phyloP scores from a whole-genome alignment of 2,329 filamentous ascomycete genomes.

The Aquanectria penicillioides region DNA sequence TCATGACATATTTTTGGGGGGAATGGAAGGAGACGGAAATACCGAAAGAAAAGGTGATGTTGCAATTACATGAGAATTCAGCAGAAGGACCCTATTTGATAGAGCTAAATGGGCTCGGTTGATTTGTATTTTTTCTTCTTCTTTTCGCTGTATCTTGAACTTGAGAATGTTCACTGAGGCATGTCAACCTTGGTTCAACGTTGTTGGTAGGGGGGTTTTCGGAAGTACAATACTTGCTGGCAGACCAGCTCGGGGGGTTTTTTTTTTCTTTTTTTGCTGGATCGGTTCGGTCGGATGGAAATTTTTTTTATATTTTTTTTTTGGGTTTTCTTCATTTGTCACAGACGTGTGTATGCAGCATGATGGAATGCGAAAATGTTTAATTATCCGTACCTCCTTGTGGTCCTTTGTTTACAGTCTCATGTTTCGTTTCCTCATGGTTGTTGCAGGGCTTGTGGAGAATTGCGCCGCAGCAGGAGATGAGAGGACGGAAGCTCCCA shows the following conservation, averaged over 20 bases:
- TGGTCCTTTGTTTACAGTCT: background rate
- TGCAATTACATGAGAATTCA: constrained; percentile 3
- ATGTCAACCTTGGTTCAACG: background rate
- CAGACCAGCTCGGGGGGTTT: constrained; percentile 20
- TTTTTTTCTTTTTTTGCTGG: too few relatives aligned
- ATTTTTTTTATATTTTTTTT: constrained; percentile 1
- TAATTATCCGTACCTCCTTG: constrained; percentile 25
- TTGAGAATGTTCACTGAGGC: constrained; percentile 6
- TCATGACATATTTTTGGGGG: background rate
- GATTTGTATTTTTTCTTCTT: constrained; percentile 5
- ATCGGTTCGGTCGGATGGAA: constrained; percentile 16
- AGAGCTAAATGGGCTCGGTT: constrained; percentile 6
- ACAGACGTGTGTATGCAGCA: constrained; percentile 31
- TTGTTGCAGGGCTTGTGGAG: background rate
- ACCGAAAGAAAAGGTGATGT: background rate
- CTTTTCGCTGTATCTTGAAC: background rate
- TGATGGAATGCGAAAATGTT: constrained; percentile 34
- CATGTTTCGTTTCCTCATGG: background rate
- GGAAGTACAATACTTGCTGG: constrained; percentile 14
- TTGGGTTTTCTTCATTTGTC: constrained; percentile 24
- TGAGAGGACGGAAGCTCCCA: constrained; percentile 2
- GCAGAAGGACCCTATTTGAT: constrained; percentile 6
- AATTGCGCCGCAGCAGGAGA: background rate
- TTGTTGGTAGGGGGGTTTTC: constrained; percentile 11
- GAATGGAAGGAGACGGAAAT: background rate